Conservation (phyloP, 139 green algal genomes). For the Chlorella sp. region DNA sequence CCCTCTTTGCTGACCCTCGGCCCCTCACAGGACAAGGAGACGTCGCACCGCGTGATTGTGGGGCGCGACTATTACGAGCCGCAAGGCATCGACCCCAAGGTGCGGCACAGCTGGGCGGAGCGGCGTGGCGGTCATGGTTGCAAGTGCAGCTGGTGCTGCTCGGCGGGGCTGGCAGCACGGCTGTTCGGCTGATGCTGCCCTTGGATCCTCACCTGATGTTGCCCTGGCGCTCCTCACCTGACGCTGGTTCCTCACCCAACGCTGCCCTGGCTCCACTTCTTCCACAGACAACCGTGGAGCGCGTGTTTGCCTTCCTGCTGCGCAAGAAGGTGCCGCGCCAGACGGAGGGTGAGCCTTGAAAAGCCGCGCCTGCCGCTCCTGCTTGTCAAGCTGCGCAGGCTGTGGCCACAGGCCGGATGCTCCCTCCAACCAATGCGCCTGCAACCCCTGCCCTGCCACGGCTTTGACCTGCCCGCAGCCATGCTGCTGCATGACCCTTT, state of each 20-base stretch:
- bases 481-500: too few species aligned
- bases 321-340: constrained; percentile 47
- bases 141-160: too few species aligned
- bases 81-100: constrained; percentile 42
- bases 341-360: constrained; percentile 58
- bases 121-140: too few species aligned
- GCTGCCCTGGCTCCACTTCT: not conserved
- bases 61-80: constrained; percentile 76
- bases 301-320: constrained; percentile 71
- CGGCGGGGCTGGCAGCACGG: too few species aligned
- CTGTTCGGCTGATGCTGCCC: too few species aligned
- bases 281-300: constrained; percentile 61
- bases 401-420: too few species aligned
- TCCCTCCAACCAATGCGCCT: not conserved
- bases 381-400: not conserved
- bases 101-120: too few species aligned
- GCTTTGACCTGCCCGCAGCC: not conserved
- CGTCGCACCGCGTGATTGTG: constrained; percentile 73
- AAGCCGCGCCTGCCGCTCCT: too few species aligned
- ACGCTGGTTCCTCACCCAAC: not conserved
- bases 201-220: too few species aligned
- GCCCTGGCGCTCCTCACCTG: too few species aligned
- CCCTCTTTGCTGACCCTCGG: not conserved
- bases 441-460: not conserved
- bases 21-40: constrained; percentile 61